Evolutionary conservation across 2,329 filamentous ascomycete genomes (phyloP).

Genomic region (Cryphonectria radicalis): DNA sequence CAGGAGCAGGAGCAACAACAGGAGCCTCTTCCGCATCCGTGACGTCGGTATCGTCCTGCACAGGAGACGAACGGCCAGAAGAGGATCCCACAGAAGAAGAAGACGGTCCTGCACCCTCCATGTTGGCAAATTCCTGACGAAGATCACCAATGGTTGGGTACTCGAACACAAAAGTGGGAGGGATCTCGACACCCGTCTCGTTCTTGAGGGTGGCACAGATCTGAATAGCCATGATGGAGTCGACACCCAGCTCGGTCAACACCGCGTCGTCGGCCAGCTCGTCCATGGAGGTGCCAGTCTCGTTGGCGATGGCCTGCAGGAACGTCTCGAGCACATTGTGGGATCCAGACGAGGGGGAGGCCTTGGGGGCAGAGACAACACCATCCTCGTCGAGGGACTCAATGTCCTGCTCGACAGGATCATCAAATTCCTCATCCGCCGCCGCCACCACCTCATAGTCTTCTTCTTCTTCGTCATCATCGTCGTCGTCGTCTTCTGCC

Average conservation of each 20-base stretch:
- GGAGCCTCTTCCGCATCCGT: constrained; percentile 20
- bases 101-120: neutral
- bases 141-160: constrained; percentile 32
- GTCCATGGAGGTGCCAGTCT: constrained; percentile 32
- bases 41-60: constrained; percentile 10
- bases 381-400: constrained; percentile 1
- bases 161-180: constrained; percentile 32
- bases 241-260: constrained; percentile 35
- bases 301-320: constrained; percentile 31
- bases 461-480: constrained; percentile 1
- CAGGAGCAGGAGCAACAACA: neutral
- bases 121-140: constrained; percentile 27
- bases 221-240: constrained; percentile 37
- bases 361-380: constrained; percentile 7
- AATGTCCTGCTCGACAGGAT: constrained; percentile 21
- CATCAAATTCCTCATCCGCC: constrained; percentile 13
- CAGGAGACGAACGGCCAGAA: constrained; percentile 17
- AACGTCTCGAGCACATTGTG: constrained; percentile 22
- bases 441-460: constrained; percentile 14
- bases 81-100: constrained; percentile 2
- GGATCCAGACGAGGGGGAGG: neutral
- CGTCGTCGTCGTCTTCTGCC: constrained; percentile 7
- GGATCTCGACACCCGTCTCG: constrained; percentile 31
- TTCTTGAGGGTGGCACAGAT: constrained; percentile 33
- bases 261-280: constrained; percentile 32